These are phyloP conservation scores for Acanthamoeba lenticulata DNA, from an alignment of 208 protist species.

Conservation along the genomic window DNA sequence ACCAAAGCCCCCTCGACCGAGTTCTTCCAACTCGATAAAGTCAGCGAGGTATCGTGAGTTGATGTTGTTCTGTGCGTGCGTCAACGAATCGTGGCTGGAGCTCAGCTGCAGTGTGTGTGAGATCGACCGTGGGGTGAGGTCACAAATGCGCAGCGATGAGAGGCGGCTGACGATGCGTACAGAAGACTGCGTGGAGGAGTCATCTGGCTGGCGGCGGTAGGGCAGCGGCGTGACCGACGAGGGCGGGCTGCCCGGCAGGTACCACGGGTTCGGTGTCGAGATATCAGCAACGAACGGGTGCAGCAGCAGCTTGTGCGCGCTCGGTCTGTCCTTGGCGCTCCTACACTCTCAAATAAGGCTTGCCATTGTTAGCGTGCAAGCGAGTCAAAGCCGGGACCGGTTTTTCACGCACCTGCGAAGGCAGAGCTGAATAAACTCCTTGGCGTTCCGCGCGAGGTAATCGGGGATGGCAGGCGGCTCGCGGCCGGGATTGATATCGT, in stretches of 20 bases:
- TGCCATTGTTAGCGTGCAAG: neutral
- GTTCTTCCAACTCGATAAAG: conserved; percentile 80
- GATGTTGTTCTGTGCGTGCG: neutral
- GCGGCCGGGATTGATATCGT: neutral
- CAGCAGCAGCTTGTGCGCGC: conserved; percentile 21
- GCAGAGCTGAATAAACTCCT: conserved; percentile 22
- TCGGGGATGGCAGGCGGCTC: neutral
- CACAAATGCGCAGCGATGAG: neutral
- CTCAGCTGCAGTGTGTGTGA: neutral
- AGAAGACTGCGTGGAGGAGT: neutral
- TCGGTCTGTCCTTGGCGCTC: conserved; percentile 1
- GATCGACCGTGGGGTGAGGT: neutral
- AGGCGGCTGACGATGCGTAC: neutral
- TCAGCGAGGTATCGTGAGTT: conserved; percentile 77
- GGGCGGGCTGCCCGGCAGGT: conserved; percentile 52
- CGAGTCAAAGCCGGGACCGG: too few relatives aligned
- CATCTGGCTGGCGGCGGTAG: neutral
- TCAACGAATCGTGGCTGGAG: neutral
- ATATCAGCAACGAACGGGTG: conserved; percentile 55
- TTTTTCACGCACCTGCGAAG: neutral
- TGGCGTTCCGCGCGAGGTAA: neutral
- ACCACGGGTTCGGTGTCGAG: conserved; percentile 52
- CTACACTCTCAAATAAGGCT: neutral
- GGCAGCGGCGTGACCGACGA: neutral
- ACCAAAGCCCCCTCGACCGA: conserved; percentile 76